Evolutionary conservation across 352 stramenopile genomes (phyloP).

Genomic region (Phytophthora ohioensis): DNA sequence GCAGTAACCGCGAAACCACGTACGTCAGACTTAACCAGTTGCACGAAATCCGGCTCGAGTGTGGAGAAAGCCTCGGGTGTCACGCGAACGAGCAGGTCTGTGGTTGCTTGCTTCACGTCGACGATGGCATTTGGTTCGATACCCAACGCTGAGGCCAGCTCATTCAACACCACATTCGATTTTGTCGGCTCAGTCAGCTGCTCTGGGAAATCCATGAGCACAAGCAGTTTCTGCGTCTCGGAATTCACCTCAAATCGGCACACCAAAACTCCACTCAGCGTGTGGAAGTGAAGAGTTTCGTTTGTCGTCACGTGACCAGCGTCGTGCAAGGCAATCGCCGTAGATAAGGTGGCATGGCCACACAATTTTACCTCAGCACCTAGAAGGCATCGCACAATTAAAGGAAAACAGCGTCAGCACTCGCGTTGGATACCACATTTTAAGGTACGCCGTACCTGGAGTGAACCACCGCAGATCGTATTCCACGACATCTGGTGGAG

Average conservation of each 20-base stretch:
- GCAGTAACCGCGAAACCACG: conserved; percentile 28
- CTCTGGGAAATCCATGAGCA: conserved; percentile 75
- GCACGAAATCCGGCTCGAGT: conserved; percentile 33
- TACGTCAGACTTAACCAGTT: conserved; percentile 23
- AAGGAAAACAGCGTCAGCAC: not conserved
- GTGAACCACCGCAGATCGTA: conserved; percentile 77
- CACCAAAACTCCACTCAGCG: conserved; percentile 60
- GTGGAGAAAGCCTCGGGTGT: conserved; percentile 28
- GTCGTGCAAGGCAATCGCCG: conserved; percentile 82
- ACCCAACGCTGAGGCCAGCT: conserved; percentile 27
- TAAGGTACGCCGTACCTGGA: conserved; percentile 38
- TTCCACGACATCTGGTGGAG: conserved; percentile 21
- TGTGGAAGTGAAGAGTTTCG: conserved; percentile 77
- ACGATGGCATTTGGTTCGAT: conserved; percentile 26
- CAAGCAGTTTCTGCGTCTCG: conserved; percentile 39
- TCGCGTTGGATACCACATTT: not conserved
- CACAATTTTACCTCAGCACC: conserved; percentile 88
- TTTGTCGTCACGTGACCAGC: conserved; percentile 42
- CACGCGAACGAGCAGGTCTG: conserved; percentile 42
- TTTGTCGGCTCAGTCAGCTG: conserved; percentile 16
- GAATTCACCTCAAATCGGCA: conserved; percentile 36
- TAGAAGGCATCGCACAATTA: not conserved
- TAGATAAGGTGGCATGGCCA: conserved; percentile 92
- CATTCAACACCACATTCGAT: conserved; percentile 7
- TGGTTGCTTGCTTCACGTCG: conserved; percentile 34